Evolutionary conservation across 179 eudicot species (phyloP), one percentile per base, ranked within the genome.

Genomic region (Beta corolliflora): DNA sequence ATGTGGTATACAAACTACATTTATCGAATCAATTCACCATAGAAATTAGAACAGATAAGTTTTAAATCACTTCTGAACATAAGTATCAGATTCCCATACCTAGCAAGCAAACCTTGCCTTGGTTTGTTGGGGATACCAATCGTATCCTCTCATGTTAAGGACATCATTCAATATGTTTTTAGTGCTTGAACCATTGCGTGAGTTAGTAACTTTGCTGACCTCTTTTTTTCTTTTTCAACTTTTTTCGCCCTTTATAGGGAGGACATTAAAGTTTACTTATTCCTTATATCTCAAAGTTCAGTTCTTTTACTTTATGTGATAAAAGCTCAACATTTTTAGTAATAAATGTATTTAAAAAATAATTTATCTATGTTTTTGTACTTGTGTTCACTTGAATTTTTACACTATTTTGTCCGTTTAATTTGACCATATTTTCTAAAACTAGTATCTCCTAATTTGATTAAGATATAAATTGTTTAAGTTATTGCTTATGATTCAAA

Each of bases 51-150:
- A 1, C 41, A 36, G 41, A 36, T 36, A 36, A 36, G 41, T 36
- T 36, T 0, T 36, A 36, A 36, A 36, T 0, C 41, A 2, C 18
- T 50, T n/a, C 48, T n/a, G 16, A 21, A 73, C 12, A 6, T 31
- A 36, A 11, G 79, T 44, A 76, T 76, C 56, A 18, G 79, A 77
- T 77, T 23, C 71, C 36, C 69, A 14, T 63, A 21, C 9, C 41
- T 6, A 46, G 48, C 71, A 77, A 77, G 67, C 54, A 45, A 76
- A 54, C 77, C 21, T 54, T 73, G 77, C 77, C 64, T 73, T 73
- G 77, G 44, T 55, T 14, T 61, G 64, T 31, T 53, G 23, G 64
- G 8, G 31, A 73, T 53, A 54, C 61, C 46, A 53, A 48, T 25
- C 29, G 31, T 45, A 52, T 73, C 23, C 21, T 31, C 44, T 58